Conservation (phyloP, 2,329 filamentous ascomycete genomes). For the Pestalotiopsis sp. region DNA sequence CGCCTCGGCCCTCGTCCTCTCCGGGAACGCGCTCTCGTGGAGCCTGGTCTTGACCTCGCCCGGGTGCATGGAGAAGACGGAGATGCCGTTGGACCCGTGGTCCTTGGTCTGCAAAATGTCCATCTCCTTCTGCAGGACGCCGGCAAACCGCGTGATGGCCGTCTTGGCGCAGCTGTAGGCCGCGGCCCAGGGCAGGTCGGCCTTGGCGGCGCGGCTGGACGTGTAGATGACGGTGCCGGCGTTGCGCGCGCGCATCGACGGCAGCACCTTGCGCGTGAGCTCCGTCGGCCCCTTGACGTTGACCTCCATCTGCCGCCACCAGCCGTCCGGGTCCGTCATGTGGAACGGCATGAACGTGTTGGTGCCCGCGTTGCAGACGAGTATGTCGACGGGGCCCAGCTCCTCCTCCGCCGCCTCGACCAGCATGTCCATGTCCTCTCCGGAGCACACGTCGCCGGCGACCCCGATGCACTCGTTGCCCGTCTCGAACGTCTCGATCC, state of each 20-base stretch:
- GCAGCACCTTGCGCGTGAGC: constrained; percentile 5
- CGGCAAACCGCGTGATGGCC: constrained; percentile 9
- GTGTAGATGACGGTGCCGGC: constrained; percentile 4
- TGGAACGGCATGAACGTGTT: constrained; percentile 11
- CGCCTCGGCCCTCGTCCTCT: constrained; percentile 9
- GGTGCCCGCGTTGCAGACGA: constrained; percentile 6
- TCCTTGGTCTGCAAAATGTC: background rate
- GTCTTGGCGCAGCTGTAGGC: constrained; percentile 11
- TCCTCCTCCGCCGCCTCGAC: background rate
- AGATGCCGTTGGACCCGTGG: background rate
- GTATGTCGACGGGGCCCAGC: background rate
- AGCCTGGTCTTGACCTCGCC: constrained; percentile 8
- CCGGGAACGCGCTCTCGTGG: constrained; percentile 6
- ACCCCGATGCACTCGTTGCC: background rate
- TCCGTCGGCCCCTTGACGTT: constrained; percentile 9
- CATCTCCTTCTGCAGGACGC: constrained; percentile 4
- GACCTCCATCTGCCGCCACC: constrained; percentile 9
- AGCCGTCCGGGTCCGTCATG: constrained; percentile 4
- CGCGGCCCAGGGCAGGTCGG: constrained; percentile 7
- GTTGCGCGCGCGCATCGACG: constrained; percentile 3
- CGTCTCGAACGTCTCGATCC: background rate
- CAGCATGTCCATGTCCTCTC: background rate
- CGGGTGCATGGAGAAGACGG: constrained; percentile 1
- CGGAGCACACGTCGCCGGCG: constrained; percentile 2
- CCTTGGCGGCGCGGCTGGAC: background rate